phyloP scores from a whole-genome alignment of 2,329 filamentous ascomycete species.

The Aspergillus tanneri region DNA sequence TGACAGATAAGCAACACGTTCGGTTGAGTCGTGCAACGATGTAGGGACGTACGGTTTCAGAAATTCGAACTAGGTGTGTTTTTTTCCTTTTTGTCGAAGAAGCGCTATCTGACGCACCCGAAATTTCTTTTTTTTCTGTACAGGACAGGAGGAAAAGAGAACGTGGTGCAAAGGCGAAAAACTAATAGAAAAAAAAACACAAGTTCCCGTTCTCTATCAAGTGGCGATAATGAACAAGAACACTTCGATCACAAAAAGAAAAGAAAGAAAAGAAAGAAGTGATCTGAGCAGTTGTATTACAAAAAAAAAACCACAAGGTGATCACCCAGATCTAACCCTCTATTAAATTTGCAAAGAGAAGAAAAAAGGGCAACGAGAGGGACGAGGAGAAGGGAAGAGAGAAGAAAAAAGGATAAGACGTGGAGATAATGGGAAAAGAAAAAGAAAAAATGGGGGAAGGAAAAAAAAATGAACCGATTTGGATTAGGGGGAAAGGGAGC shows the following conservation, averaged over 20 bases:
- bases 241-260: conserved; percentile 29
- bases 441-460: conserved; percentile 19
- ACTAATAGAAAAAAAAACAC: conserved; percentile 12
- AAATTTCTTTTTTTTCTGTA: conserved; percentile 21
- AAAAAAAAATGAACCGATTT: conserved; percentile 16
- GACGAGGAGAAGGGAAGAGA: conserved; percentile 15
- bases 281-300: neutral
- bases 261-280: conserved; percentile 25
- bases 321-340: conserved; percentile 29
- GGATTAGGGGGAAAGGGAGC: conserved; percentile 13
- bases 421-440: conserved; percentile 17
- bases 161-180: conserved; percentile 23
- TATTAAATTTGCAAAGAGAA: conserved; percentile 25
- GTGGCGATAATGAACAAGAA: conserved; percentile 32
- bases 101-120: conserved; percentile 6
- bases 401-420: conserved; percentile 15
- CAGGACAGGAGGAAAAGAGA: conserved; percentile 24
- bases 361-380: conserved; percentile 16
- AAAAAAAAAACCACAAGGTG: conserved; percentile 28
- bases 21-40: neutral
- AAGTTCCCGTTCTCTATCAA: conserved; percentile 19
- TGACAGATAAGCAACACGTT: conserved; percentile 10
- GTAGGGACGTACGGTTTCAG: conserved; percentile 12
- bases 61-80: conserved; percentile 6
- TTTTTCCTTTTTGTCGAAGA: conserved; percentile 7